These are phyloP conservation scores for Penicillium sp. DNA, from an alignment of 2,329 filamentous ascomycete species.

Conservation along the genomic window DNA sequence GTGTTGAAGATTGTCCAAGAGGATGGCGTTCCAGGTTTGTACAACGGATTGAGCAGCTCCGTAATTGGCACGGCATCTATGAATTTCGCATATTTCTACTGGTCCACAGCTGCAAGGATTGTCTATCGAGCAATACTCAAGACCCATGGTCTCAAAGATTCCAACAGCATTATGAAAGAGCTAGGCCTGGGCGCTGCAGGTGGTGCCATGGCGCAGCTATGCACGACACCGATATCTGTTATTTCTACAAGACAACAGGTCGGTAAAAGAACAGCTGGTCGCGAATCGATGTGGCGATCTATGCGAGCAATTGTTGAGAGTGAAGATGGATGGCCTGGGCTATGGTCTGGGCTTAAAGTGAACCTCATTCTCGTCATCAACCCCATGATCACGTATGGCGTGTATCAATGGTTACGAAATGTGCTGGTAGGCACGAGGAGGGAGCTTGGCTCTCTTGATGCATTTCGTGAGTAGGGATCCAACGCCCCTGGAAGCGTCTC, in stretches of 20 bases:
- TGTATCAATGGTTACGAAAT: conserved; percentile 13
- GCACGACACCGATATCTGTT: conserved; percentile 16
- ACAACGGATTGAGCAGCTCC: conserved; percentile 10
- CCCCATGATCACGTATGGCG: conserved; percentile 21
- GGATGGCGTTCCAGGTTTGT: conserved; percentile 9
- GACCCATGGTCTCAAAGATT: background rate
- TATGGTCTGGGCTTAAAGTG: conserved; percentile 21
- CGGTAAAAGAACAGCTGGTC: background rate
- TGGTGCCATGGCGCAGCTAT: conserved; percentile 15
- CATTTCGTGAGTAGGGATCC: conserved; percentile 8
- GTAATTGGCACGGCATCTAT: conserved; percentile 14
- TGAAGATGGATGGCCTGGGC: conserved; percentile 19
- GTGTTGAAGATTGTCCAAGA: conserved; percentile 1
- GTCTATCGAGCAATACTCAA: conserved; percentile 2
- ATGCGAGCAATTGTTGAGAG: conserved; percentile 9
- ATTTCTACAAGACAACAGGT: conserved; percentile 16
- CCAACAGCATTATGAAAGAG: conserved; percentile 16
- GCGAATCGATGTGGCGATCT: conserved; percentile 12
- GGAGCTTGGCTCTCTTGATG: conserved; percentile 9
- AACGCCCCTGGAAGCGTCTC: too few relatives aligned
- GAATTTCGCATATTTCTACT: conserved; percentile 21
- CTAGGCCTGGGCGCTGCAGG: conserved; percentile 10
- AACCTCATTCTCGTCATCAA: conserved; percentile 25
- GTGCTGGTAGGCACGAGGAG: conserved; percentile 1
- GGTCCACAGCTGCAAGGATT: conserved; percentile 8